These are phyloP conservation scores for Allodekkera sacchari DNA, from an alignment of 805 yeast genomes.

Conservation along the genomic window DNA sequence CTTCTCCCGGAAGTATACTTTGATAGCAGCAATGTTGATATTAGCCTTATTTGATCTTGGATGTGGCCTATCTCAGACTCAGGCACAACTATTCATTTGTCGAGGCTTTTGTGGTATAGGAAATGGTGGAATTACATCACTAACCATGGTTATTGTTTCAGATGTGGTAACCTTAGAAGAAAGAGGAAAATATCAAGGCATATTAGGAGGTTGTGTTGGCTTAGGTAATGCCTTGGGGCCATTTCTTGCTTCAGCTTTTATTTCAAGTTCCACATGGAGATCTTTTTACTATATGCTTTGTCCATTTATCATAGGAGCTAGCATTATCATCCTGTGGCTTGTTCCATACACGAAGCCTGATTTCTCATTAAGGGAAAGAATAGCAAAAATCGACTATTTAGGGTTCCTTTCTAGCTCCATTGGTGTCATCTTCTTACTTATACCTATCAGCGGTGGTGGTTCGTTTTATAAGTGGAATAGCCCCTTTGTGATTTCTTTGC, in stretches of 20 bases:
- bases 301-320: constrained; percentile 4
- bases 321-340: not conserved
- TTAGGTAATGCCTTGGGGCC: constrained; percentile 35
- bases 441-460: constrained; percentile 61
- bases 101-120: constrained; percentile 52
- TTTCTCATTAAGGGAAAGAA: not conserved
- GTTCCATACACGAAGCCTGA: constrained; percentile 3
- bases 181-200: constrained; percentile 53
- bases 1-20: constrained; percentile 40
- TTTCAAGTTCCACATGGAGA: constrained; percentile 1
- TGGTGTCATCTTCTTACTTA: constrained; percentile 38
- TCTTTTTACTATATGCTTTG: constrained; percentile 1
- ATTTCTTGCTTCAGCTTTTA: constrained; percentile 1
- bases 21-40: constrained; percentile 31
- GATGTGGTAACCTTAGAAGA: constrained; percentile 46
- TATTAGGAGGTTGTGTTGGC: constrained; percentile 42
- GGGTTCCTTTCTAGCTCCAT: constrained; percentile 44
- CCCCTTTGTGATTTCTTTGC: constrained; percentile 30
- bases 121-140: constrained; percentile 42
- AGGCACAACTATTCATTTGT: constrained; percentile 40
- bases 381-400: constrained; percentile 41
- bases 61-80: constrained; percentile 42
- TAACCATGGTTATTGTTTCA: constrained; percentile 44
- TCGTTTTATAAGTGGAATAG: constrained; percentile 48
- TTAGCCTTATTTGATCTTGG: constrained; percentile 38